These are phyloP conservation scores for Sextonia rubra DNA, from an alignment of 164 flowering plant species.

Conservation along the genomic window DNA sequence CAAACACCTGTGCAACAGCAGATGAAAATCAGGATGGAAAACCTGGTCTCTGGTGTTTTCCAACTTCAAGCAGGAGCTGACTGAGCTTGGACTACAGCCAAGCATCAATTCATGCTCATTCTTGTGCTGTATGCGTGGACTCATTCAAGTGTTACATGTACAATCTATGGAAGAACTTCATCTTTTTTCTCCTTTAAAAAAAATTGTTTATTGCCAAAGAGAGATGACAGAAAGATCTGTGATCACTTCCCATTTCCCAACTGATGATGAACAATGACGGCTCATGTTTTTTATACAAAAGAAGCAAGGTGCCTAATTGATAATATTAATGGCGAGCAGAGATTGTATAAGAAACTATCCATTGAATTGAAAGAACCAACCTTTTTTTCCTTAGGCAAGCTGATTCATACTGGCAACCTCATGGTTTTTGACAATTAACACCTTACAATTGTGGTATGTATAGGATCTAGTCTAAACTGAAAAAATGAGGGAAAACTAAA, in stretches of 20 bases:
- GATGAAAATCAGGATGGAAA: neutral
- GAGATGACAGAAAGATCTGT: neutral
- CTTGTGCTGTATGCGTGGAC: too few species aligned
- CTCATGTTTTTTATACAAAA: neutral
- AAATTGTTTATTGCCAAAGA: neutral
- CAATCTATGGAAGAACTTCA: too few species aligned
- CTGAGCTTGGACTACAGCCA: too few species aligned
- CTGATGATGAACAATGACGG: neutral
- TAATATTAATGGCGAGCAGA: neutral
- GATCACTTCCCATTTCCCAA: neutral
- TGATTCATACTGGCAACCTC: neutral
- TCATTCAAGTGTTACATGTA: too few species aligned
- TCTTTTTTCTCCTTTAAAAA: neutral
- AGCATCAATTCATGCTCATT: too few species aligned
- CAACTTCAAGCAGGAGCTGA: too few species aligned
- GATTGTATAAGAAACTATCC: neutral
- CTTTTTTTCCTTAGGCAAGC: neutral
- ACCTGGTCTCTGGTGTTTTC: too few species aligned
- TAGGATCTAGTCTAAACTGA: neutral
- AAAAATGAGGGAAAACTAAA: neutral
- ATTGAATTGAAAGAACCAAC: neutral
- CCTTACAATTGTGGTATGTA: neutral
- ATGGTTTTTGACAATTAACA: too few species aligned
- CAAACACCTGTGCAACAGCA: conserved; percentile 17
- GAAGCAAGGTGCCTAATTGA: too few species aligned